phyloP scores from a whole-genome alignment of 2,329 filamentous ascomycete genomes.

The Fusarium caatingaense region DNA sequence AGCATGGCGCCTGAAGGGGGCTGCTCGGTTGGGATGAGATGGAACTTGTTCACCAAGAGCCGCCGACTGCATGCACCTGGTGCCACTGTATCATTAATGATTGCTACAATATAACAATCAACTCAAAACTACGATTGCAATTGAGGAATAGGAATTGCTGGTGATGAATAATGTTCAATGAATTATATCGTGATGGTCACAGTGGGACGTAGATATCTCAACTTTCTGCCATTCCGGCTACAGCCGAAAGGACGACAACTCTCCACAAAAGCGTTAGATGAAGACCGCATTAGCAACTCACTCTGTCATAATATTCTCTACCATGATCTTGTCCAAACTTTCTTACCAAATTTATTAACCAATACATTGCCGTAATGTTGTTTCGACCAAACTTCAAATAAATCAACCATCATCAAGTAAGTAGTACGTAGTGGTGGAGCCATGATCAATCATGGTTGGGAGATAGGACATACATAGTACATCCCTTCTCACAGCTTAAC shows the following conservation, averaged over 20 bases:
- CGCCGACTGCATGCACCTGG: slow-evolving; percentile 41
- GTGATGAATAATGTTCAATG: slow-evolving; percentile 14
- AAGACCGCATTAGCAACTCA: slow-evolving; percentile 17
- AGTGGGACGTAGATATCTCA: slow-evolving; percentile 27
- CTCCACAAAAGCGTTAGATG: slow-evolving; percentile 30
- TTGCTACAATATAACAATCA: slow-evolving; percentile 50
- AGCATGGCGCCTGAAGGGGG: slow-evolving; percentile 29
- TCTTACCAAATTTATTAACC: not conserved
- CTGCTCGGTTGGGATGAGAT: slow-evolving; percentile 38
- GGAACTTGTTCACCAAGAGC: slow-evolving; percentile 39
- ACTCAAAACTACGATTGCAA: slow-evolving; percentile 28
- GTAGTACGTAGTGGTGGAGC: slow-evolving; percentile 29
- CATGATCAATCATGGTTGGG: slow-evolving; percentile 19
- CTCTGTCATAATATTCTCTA: not conserved
- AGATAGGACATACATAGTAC: slow-evolving; percentile 8
- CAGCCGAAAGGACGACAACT: slow-evolving; percentile 38
- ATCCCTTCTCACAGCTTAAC: slow-evolving; percentile 28
- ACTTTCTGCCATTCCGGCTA: slow-evolving; percentile 42
- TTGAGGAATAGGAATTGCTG: slow-evolving; percentile 13
- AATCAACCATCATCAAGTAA: slow-evolving; percentile 8
- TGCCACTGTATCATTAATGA: slow-evolving; percentile 52
- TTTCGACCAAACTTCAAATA: not conserved
- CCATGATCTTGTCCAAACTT: not conserved
- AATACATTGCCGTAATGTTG: not conserved
- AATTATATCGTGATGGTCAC: slow-evolving; percentile 3